These are phyloP conservation scores for Pseudogymnoascus sp. DNA, from an alignment of 2,329 filamentous ascomycete species.

Conservation along the genomic window DNA sequence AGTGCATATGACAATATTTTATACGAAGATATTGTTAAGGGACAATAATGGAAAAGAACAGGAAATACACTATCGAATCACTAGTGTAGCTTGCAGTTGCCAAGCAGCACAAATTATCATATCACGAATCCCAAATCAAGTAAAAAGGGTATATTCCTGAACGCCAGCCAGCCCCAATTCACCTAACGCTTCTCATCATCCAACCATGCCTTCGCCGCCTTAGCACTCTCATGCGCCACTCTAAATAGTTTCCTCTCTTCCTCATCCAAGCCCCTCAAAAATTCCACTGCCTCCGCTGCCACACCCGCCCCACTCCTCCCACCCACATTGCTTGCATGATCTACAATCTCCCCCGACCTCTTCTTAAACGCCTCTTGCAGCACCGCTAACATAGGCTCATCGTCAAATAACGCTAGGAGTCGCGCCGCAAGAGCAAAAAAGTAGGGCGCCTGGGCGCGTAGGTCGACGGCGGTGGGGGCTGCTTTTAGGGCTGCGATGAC, in stretches of 20 bases:
- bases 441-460: conserved; percentile 76
- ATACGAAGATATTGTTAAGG: not conserved
- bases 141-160: conserved; percentile 10
- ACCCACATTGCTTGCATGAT: conserved; percentile 81
- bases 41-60: not conserved
- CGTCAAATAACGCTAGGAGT: conserved; percentile 75
- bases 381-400: conserved; percentile 68
- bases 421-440: conserved; percentile 82
- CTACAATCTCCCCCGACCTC: conserved; percentile 73
- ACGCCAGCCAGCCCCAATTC: conserved; percentile 6
- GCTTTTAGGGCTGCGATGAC: conserved; percentile 88
- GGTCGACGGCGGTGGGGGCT: conserved; percentile 76
- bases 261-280: conserved; percentile 82
- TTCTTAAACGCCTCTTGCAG: conserved; percentile 73
- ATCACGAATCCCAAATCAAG: not conserved
- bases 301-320: conserved; percentile 66
- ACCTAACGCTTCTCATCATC: conserved; percentile 34
- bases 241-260: conserved; percentile 75
- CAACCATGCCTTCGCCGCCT: conserved; percentile 64
- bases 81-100: not conserved
- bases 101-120: not conserved
- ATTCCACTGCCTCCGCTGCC: conserved; percentile 69
- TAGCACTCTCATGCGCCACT: conserved; percentile 67
- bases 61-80: not conserved
- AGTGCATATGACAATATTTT: not conserved